Percentiles rank a stretch among this genome's conserved stretches.
phyloP scores from a whole-genome alignment of 2,329 filamentous ascomycete species.

The Zalaria sp. region DNA sequence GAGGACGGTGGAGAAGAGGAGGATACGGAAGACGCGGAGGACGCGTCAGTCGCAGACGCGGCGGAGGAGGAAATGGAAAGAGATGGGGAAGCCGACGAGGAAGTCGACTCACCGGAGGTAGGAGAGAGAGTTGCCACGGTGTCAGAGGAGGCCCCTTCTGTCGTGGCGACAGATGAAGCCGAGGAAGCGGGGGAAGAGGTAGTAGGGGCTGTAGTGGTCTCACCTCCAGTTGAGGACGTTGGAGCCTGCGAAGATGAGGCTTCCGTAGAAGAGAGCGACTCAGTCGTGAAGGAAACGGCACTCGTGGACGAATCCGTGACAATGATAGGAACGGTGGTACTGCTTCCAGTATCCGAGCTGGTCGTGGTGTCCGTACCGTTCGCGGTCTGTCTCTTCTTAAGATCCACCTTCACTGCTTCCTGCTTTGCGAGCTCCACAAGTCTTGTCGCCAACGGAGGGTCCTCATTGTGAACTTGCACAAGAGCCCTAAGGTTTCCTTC shows the following conservation, averaged over 20 bases:
- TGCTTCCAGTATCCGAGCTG: slow-evolving; percentile 5
- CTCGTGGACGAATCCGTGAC: slow-evolving; percentile 14
- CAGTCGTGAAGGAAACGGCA: slow-evolving; percentile 10
- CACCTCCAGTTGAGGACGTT: slow-evolving; percentile 8
- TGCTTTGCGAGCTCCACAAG: slow-evolving; percentile 49
- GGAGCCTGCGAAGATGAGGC: slow-evolving; percentile 7
- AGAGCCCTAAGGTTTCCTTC: slow-evolving; percentile 49
- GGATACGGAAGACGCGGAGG: slow-evolving; percentile 4
- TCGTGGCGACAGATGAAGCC: not conserved
- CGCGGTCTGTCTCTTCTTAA: slow-evolving; percentile 25
- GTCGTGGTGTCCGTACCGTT: slow-evolving; percentile 6
- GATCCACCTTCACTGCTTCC: slow-evolving; percentile 20
- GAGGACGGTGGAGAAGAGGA: slow-evolving; percentile 2
- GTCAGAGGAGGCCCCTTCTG: not conserved
- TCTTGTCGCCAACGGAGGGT: slow-evolving; percentile 47
- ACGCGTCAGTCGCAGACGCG: slow-evolving; percentile 4
- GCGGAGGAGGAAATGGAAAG: slow-evolving; percentile 1
- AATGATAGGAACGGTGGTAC: slow-evolving; percentile 9
- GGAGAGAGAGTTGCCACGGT: slow-evolving; percentile 1
- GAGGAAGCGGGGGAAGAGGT: slow-evolving; percentile 1
- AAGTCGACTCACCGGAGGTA: not conserved
- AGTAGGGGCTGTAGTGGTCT: slow-evolving; percentile 8
- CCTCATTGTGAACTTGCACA: slow-evolving; percentile 46
- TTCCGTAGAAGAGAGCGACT: slow-evolving; percentile 7
- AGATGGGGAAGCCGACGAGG: slow-evolving; percentile 5